Evolutionary conservation across 495 filamentous ascomycete genomes (phyloP).

Genomic region (Hyphodiscus hymeniophilus): DNA sequence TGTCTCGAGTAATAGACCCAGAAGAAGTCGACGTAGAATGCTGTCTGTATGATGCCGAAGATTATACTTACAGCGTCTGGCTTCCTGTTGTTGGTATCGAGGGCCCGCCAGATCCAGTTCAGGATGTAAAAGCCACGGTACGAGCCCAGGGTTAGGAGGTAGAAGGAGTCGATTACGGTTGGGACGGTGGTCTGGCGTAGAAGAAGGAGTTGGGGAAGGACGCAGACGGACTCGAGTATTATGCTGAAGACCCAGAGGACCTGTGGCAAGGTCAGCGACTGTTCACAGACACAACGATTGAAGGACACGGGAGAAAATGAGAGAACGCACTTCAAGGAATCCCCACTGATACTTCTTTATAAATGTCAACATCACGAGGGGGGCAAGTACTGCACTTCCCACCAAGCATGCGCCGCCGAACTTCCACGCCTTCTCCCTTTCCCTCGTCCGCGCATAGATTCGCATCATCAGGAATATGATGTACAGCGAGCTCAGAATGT

Average conservation of each 20-base stretch:
- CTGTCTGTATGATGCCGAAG: constrained; percentile 86
- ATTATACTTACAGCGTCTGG: constrained; percentile 67
- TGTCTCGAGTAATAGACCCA: constrained; percentile 96
- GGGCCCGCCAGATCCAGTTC: constrained; percentile 75
- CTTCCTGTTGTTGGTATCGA: constrained; percentile 43
- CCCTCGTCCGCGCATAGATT: constrained; percentile 78
- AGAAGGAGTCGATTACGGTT: constrained; percentile 92
- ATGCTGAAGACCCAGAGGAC: constrained; percentile 78
- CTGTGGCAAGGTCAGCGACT: constrained; percentile 30
- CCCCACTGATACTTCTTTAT: constrained; percentile 29
- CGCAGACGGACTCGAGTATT: constrained; percentile 81
- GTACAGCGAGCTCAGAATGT: constrained; percentile 77
- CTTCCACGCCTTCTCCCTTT: constrained; percentile 88
- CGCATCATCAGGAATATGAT: constrained; percentile 81
- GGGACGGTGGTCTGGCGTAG: constrained; percentile 91
- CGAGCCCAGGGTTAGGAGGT: constrained; percentile 78
- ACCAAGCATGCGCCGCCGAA: constrained; percentile 56
- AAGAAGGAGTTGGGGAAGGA: constrained; percentile 85
- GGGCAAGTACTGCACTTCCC: constrained; percentile 51
- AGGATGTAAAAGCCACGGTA: constrained; percentile 88
- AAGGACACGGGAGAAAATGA: too few relatives aligned
- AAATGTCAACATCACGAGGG: constrained; percentile 59
- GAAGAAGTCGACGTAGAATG: constrained; percentile 87
- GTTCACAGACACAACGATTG: not conserved
- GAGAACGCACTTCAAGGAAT: constrained; percentile 32